Evolutionary conservation across 1,284 basidiomycete genomes (phyloP), one percentile per base, ranked within the genome.

Genomic region (Trichosporon coremiiforme): DNA sequence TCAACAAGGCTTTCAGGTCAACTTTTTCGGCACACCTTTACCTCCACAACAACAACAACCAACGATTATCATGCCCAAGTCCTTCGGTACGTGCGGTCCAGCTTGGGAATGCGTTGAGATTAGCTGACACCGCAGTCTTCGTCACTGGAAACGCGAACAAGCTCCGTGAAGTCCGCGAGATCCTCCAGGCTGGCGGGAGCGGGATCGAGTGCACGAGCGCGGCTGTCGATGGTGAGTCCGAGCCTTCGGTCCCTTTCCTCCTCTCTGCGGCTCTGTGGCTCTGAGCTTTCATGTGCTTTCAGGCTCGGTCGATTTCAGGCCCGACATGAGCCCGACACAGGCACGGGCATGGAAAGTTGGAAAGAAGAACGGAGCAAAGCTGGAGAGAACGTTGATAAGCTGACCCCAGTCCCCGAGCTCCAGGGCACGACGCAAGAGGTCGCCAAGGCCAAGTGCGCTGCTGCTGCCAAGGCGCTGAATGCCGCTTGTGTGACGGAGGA

Each of bases 71-170:
- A 71, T 71, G 71, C 47, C 68, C 33, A 71, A 71, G 57, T 71
- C 71, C 10, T 71, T 71, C 66, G 68, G 71, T 70, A 60, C n/a
- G 70, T 65, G 9, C 9, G 6, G 7, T 2, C 22, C 29, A 22
- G 15, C 25, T 38, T 1, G 3, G 17, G 17, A 38, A 38, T 17
- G 2, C 3, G 3, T n/a, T 7, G 2, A 6, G 13, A 20, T 3
- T 13, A 45, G 29, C 47, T n/a, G 20, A n/a, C 20, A 57, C 36
- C 8, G 13, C 73, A 94, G 93, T 90, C 33, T 98, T 98, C 80
- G 93, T 98, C 20, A 98, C 95, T 1, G 94, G 95, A 55, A 98
- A 98, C 82, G 88, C 90, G 38, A 95, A 96, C 86, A 99, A 99
- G 84, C 87, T 98, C 35, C 88, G 87, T 70, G 95, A 99, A 85